phyloP scores from a whole-genome alignment of 2,329 filamentous ascomycete genomes.

The Biscogniauxia sp. region DNA sequence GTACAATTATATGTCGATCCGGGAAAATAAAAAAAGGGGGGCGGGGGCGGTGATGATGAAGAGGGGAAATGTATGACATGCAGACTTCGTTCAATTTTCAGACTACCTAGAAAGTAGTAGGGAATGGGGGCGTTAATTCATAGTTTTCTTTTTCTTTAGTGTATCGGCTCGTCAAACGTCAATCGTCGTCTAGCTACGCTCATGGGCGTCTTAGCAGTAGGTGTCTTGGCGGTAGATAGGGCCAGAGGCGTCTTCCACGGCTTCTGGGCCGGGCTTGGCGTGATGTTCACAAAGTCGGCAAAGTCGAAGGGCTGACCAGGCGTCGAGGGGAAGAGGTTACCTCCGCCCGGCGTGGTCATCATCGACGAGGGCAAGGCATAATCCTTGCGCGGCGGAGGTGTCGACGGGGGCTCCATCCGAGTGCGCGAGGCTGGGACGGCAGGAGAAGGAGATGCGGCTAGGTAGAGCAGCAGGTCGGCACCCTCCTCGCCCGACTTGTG shows the following conservation, averaged over 20 bases:
- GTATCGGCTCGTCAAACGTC: constrained; percentile 71
- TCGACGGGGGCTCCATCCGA: constrained; percentile 68
- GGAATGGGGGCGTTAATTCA: not conserved
- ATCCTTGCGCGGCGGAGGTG: constrained; percentile 71
- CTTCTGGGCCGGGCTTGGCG: constrained; percentile 88
- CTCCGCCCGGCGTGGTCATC: constrained; percentile 81
- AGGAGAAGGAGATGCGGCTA: constrained; percentile 88
- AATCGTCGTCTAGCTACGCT: constrained; percentile 72
- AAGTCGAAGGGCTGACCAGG: constrained; percentile 87
- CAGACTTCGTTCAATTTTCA: not conserved
- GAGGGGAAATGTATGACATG: not conserved
- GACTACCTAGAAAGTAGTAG: not conserved
- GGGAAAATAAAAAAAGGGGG: too few species aligned
- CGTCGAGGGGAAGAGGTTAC: constrained; percentile 69
- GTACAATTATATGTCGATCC: too few species aligned
- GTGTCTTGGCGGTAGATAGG: constrained; percentile 36
- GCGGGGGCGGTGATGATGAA: not conserved
- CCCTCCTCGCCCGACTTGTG: constrained; percentile 73
- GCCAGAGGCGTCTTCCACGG: constrained; percentile 79
- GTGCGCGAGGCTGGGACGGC: constrained; percentile 57
- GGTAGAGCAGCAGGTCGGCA: constrained; percentile 75
- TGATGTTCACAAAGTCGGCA: constrained; percentile 95
- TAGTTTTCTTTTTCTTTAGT: not conserved
- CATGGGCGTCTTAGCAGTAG: constrained; percentile 50
- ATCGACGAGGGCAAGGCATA: constrained; percentile 75